Conservation (phyloP, 768 basidiomycete genomes). For the Nidularia pulvinata region DNA sequence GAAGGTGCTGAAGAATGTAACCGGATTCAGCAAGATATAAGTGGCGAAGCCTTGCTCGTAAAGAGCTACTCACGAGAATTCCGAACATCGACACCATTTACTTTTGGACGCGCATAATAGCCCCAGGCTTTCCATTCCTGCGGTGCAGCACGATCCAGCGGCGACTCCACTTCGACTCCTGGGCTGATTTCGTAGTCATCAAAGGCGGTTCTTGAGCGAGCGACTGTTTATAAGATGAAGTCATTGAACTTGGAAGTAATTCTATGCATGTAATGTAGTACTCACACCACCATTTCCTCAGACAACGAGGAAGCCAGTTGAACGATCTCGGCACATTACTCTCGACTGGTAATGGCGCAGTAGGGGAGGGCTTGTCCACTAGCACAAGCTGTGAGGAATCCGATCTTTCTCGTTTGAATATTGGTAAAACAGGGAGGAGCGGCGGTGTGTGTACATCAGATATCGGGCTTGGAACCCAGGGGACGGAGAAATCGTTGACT, state of each 20-base stretch:
- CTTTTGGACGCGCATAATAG: conserved; percentile 47
- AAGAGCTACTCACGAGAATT: conserved; percentile 40
- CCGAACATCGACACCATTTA: conserved; percentile 33
- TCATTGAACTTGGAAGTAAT: not conserved
- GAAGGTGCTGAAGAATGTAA: conserved; percentile 11
- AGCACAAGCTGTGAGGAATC: not conserved
- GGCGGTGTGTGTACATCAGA: not conserved
- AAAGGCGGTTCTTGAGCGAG: not conserved
- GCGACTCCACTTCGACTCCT: not conserved
- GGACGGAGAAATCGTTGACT: not conserved
- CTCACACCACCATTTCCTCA: too few species aligned
- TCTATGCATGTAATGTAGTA: too few species aligned
- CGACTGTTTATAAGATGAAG: not conserved
- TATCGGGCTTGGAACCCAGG: not conserved
- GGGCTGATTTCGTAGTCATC: not conserved
- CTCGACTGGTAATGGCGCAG: too few species aligned
- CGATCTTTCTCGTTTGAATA: not conserved
- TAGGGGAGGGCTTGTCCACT: not conserved
- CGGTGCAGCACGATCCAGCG: not conserved
- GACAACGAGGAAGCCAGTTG: too few species aligned
- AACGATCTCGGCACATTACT: too few species aligned
- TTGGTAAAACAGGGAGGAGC: not conserved
- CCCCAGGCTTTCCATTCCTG: conserved; percentile 57
- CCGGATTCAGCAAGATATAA: not conserved
- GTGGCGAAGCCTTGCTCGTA: not conserved